Conservation (phyloP, 176 grass and related monocot species). For the Zea mays region Zm-B73-REFERENCE-NAM-5.0 NC_050097.1:18982501-18983000, state of each 20-base stretch:
- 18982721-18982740: conserved; percentile 2
- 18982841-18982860: neutral
- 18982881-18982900: neutral
- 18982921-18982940: neutral
- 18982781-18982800: neutral
- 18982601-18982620: neutral
- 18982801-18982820: neutral
- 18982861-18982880: neutral
- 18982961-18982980: neutral
- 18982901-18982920: neutral
- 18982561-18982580: conserved; percentile 36
- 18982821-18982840: neutral
- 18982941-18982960: neutral
- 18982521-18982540: conserved; percentile 96
- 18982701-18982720: conserved; percentile 32
- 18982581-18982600: neutral
- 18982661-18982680: conserved; percentile 1
- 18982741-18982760: neutral
- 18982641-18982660: neutral
- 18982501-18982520: conserved; percentile 99
- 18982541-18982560: conserved; percentile 49
- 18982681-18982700: neutral
- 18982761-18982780: neutral
- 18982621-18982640: neutral
- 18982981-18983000: neutral